Conservation (phyloP, 2,329 filamentous ascomycete genomes). For the Knoxdaviesia proteae region DNA sequence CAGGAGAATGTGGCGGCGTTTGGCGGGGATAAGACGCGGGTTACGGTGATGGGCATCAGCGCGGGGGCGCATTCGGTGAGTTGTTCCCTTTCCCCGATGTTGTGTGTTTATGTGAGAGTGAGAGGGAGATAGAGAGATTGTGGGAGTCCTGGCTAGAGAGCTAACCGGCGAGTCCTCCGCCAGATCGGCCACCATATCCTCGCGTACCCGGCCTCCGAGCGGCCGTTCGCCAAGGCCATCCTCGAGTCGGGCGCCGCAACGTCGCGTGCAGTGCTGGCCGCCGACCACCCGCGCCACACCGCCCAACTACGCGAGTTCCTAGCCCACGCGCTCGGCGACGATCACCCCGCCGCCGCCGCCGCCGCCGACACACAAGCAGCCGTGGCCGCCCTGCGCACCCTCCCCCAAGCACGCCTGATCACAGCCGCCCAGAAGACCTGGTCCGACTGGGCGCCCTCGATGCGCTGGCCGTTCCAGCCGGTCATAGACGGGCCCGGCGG, state of each 20-base stretch:
- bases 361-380: slow-evolving; percentile 17
- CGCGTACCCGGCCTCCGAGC: slow-evolving; percentile 19
- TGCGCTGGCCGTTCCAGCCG: slow-evolving; percentile 48
- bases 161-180: background rate
- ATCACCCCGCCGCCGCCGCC: slow-evolving; percentile 19
- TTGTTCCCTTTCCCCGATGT: slow-evolving; percentile 5
- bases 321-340: slow-evolving; percentile 2
- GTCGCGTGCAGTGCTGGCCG: slow-evolving; percentile 28
- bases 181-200: slow-evolving; percentile 50
- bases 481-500: slow-evolving; percentile 36
- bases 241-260: slow-evolving; percentile 36
- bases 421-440: slow-evolving; percentile 14
- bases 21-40: slow-evolving; percentile 34
- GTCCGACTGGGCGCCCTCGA: slow-evolving; percentile 1
- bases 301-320: slow-evolving; percentile 31
- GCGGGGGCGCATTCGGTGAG: slow-evolving; percentile 40
- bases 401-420: slow-evolving; percentile 17
- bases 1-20: slow-evolving; percentile 35
- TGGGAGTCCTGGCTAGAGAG: no score
- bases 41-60: slow-evolving; percentile 40
- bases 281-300: slow-evolving; percentile 34
- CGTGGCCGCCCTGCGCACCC: slow-evolving; percentile 23
- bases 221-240: slow-evolving; percentile 30
- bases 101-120: slow-evolving; percentile 2
- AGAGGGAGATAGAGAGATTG: no score